phyloP scores from a whole-genome alignment of 2,329 filamentous ascomycete species.

The Colletotrichum sp. region DNA sequence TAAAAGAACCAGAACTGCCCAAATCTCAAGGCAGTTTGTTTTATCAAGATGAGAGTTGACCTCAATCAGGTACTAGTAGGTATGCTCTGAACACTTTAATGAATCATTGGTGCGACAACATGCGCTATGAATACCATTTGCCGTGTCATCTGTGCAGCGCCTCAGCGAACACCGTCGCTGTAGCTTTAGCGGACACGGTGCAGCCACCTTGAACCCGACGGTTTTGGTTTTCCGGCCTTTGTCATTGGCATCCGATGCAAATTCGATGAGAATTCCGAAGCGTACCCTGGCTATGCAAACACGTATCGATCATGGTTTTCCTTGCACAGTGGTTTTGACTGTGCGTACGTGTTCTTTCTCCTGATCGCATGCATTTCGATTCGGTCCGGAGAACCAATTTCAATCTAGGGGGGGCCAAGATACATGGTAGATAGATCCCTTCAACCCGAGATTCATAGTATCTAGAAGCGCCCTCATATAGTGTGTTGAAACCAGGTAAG shows the following conservation, averaged over 20 bases:
- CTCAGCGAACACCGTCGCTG: background rate
- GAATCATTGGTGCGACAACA: background rate
- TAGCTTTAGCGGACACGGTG: background rate
- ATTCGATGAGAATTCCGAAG: background rate
- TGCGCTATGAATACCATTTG: background rate
- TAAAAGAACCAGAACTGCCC: background rate
- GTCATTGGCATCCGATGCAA: background rate
- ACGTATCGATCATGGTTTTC: fast-evolving
- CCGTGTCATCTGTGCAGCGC: background rate
- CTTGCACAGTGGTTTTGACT: background rate
- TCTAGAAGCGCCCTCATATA: background rate
- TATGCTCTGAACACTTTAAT: background rate
- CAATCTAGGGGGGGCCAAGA: background rate
- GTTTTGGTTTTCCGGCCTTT: background rate
- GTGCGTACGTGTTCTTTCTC: too few relatives aligned
- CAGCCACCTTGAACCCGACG: background rate
- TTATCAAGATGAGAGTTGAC: background rate
- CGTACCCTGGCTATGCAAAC: background rate
- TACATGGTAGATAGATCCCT: background rate
- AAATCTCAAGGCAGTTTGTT: background rate
- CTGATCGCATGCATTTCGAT: background rate
- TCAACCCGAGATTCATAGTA: background rate
- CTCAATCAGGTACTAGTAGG: background rate
- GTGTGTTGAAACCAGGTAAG: background rate
- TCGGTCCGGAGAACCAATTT: background rate